Base-by-base conservation (phyloP, 345 rosid genomes). In the Sisymbrium irio region DNA sequence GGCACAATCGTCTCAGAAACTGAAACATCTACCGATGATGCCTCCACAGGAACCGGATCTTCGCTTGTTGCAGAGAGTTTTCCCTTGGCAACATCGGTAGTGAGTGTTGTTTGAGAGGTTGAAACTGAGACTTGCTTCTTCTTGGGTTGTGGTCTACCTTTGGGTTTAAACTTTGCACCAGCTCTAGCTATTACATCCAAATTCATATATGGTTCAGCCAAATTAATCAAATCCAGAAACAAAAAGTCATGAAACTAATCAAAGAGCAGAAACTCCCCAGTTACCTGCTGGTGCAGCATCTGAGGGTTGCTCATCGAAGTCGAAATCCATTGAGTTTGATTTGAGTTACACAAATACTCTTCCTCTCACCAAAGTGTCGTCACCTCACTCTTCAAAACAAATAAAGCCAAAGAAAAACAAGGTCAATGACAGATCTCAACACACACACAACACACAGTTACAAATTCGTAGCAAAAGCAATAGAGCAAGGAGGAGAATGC, bases 141-240 rank as follows among this genome's bases (percentile, higher is more conserved):
- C 67, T 67, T 65, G 5, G 67, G 75, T 20, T 50, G 67, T 45
- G 75, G 78, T 64, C 68, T 78, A 59, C 55, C 81, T 64, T 50
- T 78, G 4, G 81, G 81, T 49, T 67, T 73, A 63, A 73, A 78
- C 75, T 57, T 78, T 18, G 75, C 75, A 69, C 78, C 78, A 68
- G 75, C 75, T 8, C 66, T 73, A 28, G 69, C 81, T 78, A 58
- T 46, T 46, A 20, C 27, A 25, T 9, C 37, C 53, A 56, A 64
- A 9, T 15, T 17, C 64, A 67, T 3, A 67, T 3, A 65, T 8
- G 40, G 35, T 27, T 57, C 7, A 74, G 72, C 53, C 67, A 41
- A 46, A 66, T 33, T 7, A 74, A 5, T 12, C 59, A 53, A 53
- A 41, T 27, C 35, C 28, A 45, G 2, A 22, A 45, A 63, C 9